Base-by-base conservation (phyloP, 2,329 filamentous ascomycete genomes). In the Xylariaceae sp. region DNA sequence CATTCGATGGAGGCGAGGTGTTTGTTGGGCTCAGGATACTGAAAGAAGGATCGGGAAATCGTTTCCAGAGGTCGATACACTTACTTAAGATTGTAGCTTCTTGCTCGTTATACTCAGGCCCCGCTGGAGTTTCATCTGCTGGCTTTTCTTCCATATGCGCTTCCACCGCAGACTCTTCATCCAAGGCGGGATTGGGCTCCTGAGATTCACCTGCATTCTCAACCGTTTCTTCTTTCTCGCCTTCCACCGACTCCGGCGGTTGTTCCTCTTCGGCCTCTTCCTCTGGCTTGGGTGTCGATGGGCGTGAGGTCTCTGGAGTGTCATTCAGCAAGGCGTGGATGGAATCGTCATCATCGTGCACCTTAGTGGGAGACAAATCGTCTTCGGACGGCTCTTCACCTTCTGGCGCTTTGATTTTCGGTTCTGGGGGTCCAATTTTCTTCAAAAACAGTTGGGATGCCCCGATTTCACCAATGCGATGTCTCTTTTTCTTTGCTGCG, bases 381-480 rank as follows among this genome's bases (percentile, higher is more conserved):
- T 62, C 60, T 23, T 72, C 69, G 2, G 64, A 59, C 16, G 65
- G 63, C 2, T 68, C 63, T 4, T 66, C 62, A n/a, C 65, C 62
- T 4, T 65, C 62, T 2, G 53, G 55, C 10, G 59, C 47, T 22
- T 60, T 60, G 12, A 52, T 57, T 41, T 58, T 65, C 5, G 69
- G 70, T 52, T 73, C 67, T 14, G 77, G 70, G 39, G 73, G 56
- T 3, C 75, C 74, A 41, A 82, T 76, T 44, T 76, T 80, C 52
- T 75, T 79, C 14, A 92, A 69, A 22, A 85, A 73, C 12, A 79
- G 78, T 52, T 87, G 80, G 2, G 84, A 82, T 0, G 83, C 83
- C 55, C 92, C 88, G 32, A 97, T 83, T 60, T 96, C 92, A 7
- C 84, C 82, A 22, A 86, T 76, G 14, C 90, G 83, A 47, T 79